Base-by-base conservation (phyloP, 495 filamentous ascomycete genomes). In the Penicillium arizonense region DNA sequence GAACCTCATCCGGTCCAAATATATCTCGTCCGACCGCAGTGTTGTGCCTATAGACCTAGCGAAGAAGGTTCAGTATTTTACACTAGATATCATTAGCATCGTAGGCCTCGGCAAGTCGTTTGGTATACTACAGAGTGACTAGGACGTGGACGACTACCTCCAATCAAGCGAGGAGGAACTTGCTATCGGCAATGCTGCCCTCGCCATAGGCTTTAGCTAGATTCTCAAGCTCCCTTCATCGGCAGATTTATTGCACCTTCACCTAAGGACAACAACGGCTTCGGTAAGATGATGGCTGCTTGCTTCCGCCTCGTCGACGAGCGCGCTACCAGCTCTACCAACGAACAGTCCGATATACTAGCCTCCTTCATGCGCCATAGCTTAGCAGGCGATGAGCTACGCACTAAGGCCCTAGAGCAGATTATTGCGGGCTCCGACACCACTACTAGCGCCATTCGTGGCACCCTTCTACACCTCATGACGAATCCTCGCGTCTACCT, bases 391-490 rank as follows among this genome's bases (percentile, higher is more conserved):
- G 64, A 70, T 18, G 68, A 71, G 23, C 50, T 70, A 11, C 58
- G 67, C 41, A 61, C 55, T 3, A 68, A 71, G 50, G 59, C 57
- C 1, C 53, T 69, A 20, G 63, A 68, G 37, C 66, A 70, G 26
- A 64, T 75, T 4, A 74, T 83, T 55, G 84, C 82, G 3, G 84
- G 83, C 44, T 80, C 82, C 11, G 84, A 87, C 61, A 85, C 84
- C 14, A 86, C 81, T 4, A 82, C 82, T 21, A 77, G 76, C 4
- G 78, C 80, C 2, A 75, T 87, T 56, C 77, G 81, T 50, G 78
- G 74, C 44, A 79, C 75, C 56, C 71, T 87, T 55, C 74, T 80
- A 58, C 75, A 81, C 55, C 61, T 81, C 0, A 72, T 84, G 9
- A 72, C 70, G 16, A 68, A 70, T 14, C 61, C 67, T 0, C 67